Conservation (phyloP, 1,284 basidiomycete species). For the Pseudozyma thailandica region DNA sequence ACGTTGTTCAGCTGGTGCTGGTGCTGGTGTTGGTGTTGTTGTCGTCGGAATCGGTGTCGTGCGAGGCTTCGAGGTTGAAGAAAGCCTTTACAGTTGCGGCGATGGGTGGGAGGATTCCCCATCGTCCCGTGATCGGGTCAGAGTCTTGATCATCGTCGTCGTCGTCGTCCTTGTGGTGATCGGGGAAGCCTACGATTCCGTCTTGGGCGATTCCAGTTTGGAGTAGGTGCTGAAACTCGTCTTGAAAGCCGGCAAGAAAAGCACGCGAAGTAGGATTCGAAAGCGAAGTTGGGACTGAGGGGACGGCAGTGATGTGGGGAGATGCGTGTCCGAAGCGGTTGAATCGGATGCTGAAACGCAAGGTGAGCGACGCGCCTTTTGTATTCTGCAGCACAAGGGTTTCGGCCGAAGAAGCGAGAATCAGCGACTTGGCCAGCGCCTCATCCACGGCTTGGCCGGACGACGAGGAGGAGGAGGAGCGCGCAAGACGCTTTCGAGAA, state of each 20-base stretch:
- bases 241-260: slow-evolving; percentile 9
- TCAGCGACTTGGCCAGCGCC: too few relatives aligned
- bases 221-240: slow-evolving; percentile 23
- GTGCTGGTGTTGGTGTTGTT: too few relatives aligned
- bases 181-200: slow-evolving; percentile 15
- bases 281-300: neutral
- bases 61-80: slow-evolving; percentile 18
- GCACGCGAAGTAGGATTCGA: neutral
- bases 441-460: neutral
- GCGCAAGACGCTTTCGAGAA: neutral
- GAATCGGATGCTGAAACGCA: too few relatives aligned
- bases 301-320: slow-evolving; percentile 13
- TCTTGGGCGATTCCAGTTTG: slow-evolving; percentile 10
- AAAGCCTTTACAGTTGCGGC: slow-evolving; percentile 27
- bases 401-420: too few relatives aligned
- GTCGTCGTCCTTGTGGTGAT: slow-evolving; percentile 10
- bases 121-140: slow-evolving; percentile 15
- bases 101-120: slow-evolving; percentile 13
- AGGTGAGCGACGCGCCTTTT: too few relatives aligned
- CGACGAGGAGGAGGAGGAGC: neutral
- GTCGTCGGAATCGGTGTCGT: neutral
- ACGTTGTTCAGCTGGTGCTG: too few relatives aligned
- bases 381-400: too few relatives aligned
- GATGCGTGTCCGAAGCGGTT: neutral
- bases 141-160: slow-evolving; percentile 10